Evolutionary conservation across 2,329 filamentous ascomycete species (phyloP).

Genomic region (Fusarium sambucinum): DNA sequence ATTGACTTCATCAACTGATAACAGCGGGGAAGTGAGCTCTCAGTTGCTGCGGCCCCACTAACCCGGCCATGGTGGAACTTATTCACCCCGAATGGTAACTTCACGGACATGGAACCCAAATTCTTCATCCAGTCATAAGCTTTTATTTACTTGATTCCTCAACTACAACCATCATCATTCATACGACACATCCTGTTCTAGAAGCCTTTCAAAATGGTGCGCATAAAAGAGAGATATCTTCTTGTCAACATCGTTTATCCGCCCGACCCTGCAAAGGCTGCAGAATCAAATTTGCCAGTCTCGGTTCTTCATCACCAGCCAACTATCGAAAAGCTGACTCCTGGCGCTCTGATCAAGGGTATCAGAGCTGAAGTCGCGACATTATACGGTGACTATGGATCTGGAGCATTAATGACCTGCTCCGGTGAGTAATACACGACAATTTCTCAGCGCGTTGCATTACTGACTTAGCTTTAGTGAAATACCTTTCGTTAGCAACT

Average conservation of each 20-base stretch:
- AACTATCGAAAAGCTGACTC: slow-evolving; percentile 77
- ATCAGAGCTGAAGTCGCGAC: slow-evolving; percentile 77
- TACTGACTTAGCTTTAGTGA: slow-evolving; percentile 67
- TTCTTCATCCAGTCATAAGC: slow-evolving; percentile 24
- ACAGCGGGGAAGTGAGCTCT: slow-evolving; percentile 38
- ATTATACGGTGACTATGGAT: slow-evolving; percentile 90
- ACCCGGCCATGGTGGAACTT: slow-evolving; percentile 38
- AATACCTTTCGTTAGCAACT: slow-evolving; percentile 92
- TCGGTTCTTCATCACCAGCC: slow-evolving; percentile 83
- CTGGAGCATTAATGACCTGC: slow-evolving; percentile 78
- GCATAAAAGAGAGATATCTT: slow-evolving; percentile 95
- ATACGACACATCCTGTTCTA: not conserved
- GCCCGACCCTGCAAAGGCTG: slow-evolving; percentile 58
- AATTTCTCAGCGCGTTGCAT: not conserved
- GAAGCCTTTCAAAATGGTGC: slow-evolving; percentile 75
- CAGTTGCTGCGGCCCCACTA: slow-evolving; percentile 39
- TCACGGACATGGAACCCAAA: slow-evolving; percentile 18
- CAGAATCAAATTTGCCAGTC: slow-evolving; percentile 61
- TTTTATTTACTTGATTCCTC: slow-evolving; percentile 7
- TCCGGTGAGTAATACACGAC: slow-evolving; percentile 64
- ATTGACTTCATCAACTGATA: slow-evolving; percentile 21
- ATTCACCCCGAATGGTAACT: slow-evolving; percentile 33
- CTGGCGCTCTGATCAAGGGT: slow-evolving; percentile 73
- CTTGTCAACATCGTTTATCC: slow-evolving; percentile 95
- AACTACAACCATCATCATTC: slow-evolving; percentile 2